Percentiles rank a stretch among this genome's conserved stretches.
phyloP scores from a whole-genome alignment of 2,329 filamentous ascomycete species.

The Davidsoniella neocaledoniae region DNA sequence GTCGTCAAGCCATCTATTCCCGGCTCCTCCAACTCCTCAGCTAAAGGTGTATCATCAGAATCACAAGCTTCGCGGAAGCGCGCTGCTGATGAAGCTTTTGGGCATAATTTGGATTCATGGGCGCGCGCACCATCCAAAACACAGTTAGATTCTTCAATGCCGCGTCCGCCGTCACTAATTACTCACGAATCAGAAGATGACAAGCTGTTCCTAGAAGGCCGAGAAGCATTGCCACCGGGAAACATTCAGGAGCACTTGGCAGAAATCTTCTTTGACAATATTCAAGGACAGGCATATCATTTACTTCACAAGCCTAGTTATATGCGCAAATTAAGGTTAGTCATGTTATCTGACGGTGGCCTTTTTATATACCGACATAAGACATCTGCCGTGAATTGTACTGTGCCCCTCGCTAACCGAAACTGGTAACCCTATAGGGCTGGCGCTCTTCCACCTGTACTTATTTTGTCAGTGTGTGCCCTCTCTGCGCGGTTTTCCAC shows the following conservation, averaged over 20 bases:
- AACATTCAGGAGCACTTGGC: constrained; percentile 87
- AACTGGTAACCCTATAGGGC: constrained; percentile 30
- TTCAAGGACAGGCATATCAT: constrained; percentile 91
- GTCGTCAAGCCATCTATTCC: constrained; percentile 66
- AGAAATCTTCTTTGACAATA: constrained; percentile 87
- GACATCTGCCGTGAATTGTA: background rate
- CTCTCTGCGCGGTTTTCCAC: constrained; percentile 89
- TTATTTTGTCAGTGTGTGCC: constrained; percentile 86
- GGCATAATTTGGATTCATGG: constrained; percentile 67
- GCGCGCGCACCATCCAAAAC: constrained; percentile 41
- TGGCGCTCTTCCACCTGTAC: constrained; percentile 69
- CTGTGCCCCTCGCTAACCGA: constrained; percentile 9
- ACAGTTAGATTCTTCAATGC: constrained; percentile 21
- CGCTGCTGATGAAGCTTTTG: constrained; percentile 74
- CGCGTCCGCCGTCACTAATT: background rate
- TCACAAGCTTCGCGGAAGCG: constrained; percentile 54
- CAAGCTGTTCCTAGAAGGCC: constrained; percentile 64
- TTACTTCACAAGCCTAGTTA: constrained; percentile 93
- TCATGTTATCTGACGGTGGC: constrained; percentile 12
- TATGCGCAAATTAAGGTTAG: constrained; percentile 66
- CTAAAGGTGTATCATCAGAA: constrained; percentile 18
- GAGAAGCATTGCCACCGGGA: constrained; percentile 63
- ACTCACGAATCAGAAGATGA: constrained; percentile 52
- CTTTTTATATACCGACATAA: background rate
- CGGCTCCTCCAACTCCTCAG: constrained; percentile 23